Evolutionary conservation across 106 monocot genomes (phyloP).

Genomic region (Dioscorea zingiberensis): DNA sequence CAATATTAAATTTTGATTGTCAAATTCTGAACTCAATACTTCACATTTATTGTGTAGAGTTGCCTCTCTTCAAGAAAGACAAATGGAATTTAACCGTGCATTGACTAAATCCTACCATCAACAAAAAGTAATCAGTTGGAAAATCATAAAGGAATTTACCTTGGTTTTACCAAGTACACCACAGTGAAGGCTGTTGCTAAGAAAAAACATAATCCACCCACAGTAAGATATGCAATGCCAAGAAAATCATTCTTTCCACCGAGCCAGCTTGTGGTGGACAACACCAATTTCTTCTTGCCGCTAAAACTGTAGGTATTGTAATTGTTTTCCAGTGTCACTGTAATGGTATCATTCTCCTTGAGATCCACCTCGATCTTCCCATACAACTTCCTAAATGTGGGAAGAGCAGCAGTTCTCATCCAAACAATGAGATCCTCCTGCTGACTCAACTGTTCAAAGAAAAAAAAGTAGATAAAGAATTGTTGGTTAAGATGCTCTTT

Average conservation of each 20-base stretch:
- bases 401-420: slow-evolving; percentile 69
- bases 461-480: neutral
- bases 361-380: slow-evolving; percentile 52
- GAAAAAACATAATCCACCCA: slow-evolving; percentile 48
- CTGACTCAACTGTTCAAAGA: slow-evolving; percentile 31
- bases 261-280: slow-evolving; percentile 56
- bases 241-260: slow-evolving; percentile 67
- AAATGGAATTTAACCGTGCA: no score
- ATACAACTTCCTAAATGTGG: slow-evolving; percentile 59
- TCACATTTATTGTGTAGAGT: no score
- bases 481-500: neutral
- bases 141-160: slow-evolving; percentile 15
- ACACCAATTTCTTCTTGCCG: slow-evolving; percentile 61
- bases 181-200: slow-evolving; percentile 35
- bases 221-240: slow-evolving; percentile 47
- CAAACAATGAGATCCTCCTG: slow-evolving; percentile 74
- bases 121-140: neutral
- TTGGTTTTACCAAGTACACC: slow-evolving; percentile 35
- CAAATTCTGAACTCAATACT: no score
- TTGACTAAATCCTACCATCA: neutral
- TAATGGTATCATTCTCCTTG: slow-evolving; percentile 27
- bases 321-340: slow-evolving; percentile 40
- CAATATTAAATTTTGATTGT: no score
- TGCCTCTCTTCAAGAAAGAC: no score
- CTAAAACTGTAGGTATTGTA: slow-evolving; percentile 59